These are phyloP conservation scores for Suhomyces prunicola DNA, from an alignment of 805 yeast genomes.

Conservation along the genomic window DNA sequence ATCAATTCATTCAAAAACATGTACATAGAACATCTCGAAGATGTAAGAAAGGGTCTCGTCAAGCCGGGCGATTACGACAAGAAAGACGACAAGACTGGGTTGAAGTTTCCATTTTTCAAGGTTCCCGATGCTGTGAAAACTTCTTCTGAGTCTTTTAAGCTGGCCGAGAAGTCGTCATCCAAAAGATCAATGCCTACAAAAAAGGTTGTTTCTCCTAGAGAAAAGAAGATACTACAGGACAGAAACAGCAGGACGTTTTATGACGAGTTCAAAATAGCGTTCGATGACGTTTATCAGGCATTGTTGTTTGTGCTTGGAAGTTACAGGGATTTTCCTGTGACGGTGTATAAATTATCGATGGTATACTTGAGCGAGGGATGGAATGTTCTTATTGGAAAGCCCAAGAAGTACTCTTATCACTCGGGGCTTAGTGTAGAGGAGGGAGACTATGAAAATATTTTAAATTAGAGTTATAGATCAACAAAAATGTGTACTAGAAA, in stretches of 20 bases:
- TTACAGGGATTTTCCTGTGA: conserved; percentile 67
- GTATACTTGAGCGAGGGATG: conserved; percentile 56
- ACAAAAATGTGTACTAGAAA: too few species aligned
- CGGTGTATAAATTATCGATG: conserved; percentile 49
- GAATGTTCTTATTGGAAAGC: conserved; percentile 72
- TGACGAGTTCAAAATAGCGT: conserved; percentile 51
- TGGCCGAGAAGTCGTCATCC: neutral
- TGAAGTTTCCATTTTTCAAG: conserved; percentile 36
- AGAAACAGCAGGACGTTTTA: conserved; percentile 12
- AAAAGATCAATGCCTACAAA: conserved; percentile 6
- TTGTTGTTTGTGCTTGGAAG: conserved; percentile 61
- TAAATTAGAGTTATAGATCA: neutral
- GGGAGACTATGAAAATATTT: neutral
- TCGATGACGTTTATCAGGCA: conserved; percentile 54
- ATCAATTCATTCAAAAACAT: conserved; percentile 65
- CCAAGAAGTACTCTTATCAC: conserved; percentile 6
- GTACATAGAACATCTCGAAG: conserved; percentile 43
- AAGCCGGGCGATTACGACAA: conserved; percentile 42
- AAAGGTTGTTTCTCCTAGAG: conserved; percentile 5
- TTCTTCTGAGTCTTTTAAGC: neutral
- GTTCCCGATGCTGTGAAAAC: neutral
- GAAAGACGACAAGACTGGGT: conserved; percentile 23
- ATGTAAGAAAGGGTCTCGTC: conserved; percentile 37
- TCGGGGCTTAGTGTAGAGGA: neutral
- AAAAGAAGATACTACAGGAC: neutral